A percentile compares a stretch with the other conserved stretches of the same genome.
Evolutionary conservation across 345 rosid genomes (phyloP).

Genomic region (Lepidium aucheri): DNA sequence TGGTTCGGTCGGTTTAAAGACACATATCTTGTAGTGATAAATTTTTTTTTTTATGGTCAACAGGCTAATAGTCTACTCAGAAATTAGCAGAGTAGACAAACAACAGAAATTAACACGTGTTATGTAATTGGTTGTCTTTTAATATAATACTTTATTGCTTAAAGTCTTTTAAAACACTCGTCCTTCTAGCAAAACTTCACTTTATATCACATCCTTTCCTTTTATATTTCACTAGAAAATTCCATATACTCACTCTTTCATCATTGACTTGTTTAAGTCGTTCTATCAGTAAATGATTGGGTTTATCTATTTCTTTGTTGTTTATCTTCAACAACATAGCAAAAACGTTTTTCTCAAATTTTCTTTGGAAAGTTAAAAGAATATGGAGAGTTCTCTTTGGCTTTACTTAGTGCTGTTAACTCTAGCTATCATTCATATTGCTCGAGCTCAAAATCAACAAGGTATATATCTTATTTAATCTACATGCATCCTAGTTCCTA

Average conservation of each 20-base stretch:
- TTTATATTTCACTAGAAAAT: neutral
- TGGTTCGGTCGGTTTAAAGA: no score
- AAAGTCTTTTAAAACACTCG: no score
- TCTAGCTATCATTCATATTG: neutral
- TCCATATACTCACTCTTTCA: neutral
- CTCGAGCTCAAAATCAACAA: slow-evolving; percentile 12
- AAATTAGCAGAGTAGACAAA: no score
- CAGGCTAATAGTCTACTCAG: no score
- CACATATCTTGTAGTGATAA: no score
- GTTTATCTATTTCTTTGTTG: neutral
- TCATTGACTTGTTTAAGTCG: neutral
- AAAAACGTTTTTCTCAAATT: neutral
- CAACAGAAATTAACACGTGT: no score
- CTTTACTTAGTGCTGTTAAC: neutral
- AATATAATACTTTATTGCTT: no score
- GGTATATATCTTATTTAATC: neutral
- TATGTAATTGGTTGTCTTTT: no score
- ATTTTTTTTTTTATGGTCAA: no score
- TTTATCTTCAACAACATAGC: neutral
- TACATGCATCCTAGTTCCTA: neutral
- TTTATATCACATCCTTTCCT: no score
- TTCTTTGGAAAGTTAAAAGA: neutral
- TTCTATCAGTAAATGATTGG: neutral
- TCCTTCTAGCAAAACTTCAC: no score
- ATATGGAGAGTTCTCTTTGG: neutral